Evolutionary conservation across 2,329 filamentous ascomycete species (phyloP).

Genomic region (Sporothrix brasiliensis): DNA sequence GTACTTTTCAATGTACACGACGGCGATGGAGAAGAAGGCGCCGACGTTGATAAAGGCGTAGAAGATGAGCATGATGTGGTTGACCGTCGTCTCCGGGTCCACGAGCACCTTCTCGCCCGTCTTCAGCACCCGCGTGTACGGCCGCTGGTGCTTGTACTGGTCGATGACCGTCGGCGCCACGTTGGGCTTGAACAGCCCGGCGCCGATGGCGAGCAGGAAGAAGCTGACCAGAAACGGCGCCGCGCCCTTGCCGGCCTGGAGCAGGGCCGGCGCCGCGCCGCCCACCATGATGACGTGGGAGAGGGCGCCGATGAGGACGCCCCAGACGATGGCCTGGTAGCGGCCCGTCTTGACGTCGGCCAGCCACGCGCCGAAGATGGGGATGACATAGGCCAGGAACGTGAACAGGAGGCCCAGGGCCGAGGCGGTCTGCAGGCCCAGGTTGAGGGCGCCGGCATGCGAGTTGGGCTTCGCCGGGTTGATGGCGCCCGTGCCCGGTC

Average conservation of each 20-base stretch:
- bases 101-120: slow-evolving; percentile 52
- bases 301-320: slow-evolving; percentile 59
- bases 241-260: slow-evolving; percentile 55
- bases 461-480: slow-evolving; percentile 19
- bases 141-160: slow-evolving; percentile 48
- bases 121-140: slow-evolving; percentile 48
- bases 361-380: slow-evolving; percentile 56
- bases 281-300: slow-evolving; percentile 66
- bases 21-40: slow-evolving; percentile 60
- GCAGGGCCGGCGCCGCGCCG: slow-evolving; percentile 63
- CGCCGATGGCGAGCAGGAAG: slow-evolving; percentile 67
- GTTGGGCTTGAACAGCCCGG: slow-evolving; percentile 71
- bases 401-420: slow-evolving; percentile 51
- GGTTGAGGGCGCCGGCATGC: slow-evolving; percentile 6
- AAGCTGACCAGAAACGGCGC: slow-evolving; percentile 64
- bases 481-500: slow-evolving; percentile 22
- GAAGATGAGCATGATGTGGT: slow-evolving; percentile 55
- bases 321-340: slow-evolving; percentile 64
- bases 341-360: slow-evolving; percentile 69
- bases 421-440: slow-evolving; percentile 46
- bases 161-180: slow-evolving; percentile 50
- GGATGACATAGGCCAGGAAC: slow-evolving; percentile 54
- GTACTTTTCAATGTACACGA: slow-evolving; percentile 75
- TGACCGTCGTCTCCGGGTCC: slow-evolving; percentile 50
- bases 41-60: slow-evolving; percentile 70